Conservation (phyloP, 2,329 filamentous ascomycete genomes). For the Coleophoma crateriformis region DNA sequence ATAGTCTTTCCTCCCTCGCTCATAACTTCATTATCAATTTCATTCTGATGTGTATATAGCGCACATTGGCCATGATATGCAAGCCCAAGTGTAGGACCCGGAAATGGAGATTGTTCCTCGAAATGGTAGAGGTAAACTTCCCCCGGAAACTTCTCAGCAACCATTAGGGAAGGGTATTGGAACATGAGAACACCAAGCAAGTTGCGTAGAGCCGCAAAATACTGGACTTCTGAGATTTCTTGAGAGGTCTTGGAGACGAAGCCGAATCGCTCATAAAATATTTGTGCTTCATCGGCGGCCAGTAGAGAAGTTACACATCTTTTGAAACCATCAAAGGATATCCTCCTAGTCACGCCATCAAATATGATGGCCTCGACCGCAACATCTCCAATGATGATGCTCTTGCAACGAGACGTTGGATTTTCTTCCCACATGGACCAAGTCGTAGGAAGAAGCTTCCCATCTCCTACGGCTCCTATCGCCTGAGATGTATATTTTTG, state of each 20-base stretch:
- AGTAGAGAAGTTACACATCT: neutral
- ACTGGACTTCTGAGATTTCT: neutral
- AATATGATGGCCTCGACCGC: constrained; percentile 5
- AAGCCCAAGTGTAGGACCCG: neutral
- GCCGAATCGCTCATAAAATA: constrained; percentile 1
- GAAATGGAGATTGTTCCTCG: neutral
- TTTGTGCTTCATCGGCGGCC: neutral
- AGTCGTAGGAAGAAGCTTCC: constrained; percentile 1
- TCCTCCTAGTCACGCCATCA: neutral
- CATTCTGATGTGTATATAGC: constrained; percentile 2
- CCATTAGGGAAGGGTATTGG: constrained; percentile 3
- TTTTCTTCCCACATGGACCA: constrained; percentile 3
- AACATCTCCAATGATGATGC: constrained; percentile 3
- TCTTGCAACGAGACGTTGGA: constrained; percentile 1
- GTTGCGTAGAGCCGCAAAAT: constrained; percentile 1
- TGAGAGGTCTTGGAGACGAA: neutral
- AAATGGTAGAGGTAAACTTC: constrained; percentile 5
- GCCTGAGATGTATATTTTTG: constrained; percentile 1
- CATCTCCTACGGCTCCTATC: constrained; percentile 2
- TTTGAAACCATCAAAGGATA: neutral
- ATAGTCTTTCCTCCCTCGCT: neutral
- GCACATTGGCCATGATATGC: constrained; percentile 4
- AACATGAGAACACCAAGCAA: constrained; percentile 5
- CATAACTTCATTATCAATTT: neutral
- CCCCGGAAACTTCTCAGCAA: neutral